phyloP scores from a whole-genome alignment of 495 filamentous ascomycete species.

The Xylaria curta region DNA sequence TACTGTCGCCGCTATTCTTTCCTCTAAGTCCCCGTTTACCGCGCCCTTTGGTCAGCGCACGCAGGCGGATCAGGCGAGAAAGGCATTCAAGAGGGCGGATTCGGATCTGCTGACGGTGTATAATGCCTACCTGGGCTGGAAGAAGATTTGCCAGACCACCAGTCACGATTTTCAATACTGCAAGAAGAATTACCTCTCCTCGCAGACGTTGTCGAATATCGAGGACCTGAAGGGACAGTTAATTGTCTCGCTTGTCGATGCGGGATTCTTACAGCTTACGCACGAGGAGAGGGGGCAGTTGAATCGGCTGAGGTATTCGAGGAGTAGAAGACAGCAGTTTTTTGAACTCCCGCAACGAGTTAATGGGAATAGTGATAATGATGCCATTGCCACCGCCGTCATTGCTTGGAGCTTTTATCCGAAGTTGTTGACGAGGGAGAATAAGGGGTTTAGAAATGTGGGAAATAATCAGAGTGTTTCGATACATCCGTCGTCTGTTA shows the following conservation, averaged over 20 bases:
- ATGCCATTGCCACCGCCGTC: slow-evolving; percentile 75
- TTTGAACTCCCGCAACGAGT: slow-evolving; percentile 77
- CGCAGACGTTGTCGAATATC: slow-evolving; percentile 84
- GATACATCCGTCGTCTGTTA: slow-evolving; percentile 88
- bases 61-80: slow-evolving; percentile 77
- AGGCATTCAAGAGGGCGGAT: slow-evolving; percentile 81
- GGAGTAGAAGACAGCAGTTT: slow-evolving; percentile 70
- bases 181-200: slow-evolving; percentile 85
- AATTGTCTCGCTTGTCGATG: slow-evolving; percentile 78
- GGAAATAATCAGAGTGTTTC: slow-evolving; percentile 90
- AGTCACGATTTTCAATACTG: slow-evolving; percentile 84
- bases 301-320: slow-evolving; percentile 57
- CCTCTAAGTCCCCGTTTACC: slow-evolving; percentile 92
- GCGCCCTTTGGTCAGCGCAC: slow-evolving; percentile 80
- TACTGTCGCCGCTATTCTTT: slow-evolving; percentile 89
- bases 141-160: slow-evolving; percentile 68
- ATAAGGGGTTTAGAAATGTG: slow-evolving; percentile 88
- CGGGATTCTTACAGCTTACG: slow-evolving; percentile 77
- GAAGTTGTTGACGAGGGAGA: slow-evolving; percentile 84
- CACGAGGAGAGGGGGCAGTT: slow-evolving; percentile 69
- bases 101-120: slow-evolving; percentile 92
- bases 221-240: slow-evolving; percentile 95
- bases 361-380: slow-evolving; percentile 76
- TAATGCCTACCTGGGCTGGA: slow-evolving; percentile 91
- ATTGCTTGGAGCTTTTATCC: slow-evolving; percentile 95